phyloP scores from a whole-genome alignment of 202 grass and related monocot species.

The Schoenoplectus tabernaemontani region DNA sequence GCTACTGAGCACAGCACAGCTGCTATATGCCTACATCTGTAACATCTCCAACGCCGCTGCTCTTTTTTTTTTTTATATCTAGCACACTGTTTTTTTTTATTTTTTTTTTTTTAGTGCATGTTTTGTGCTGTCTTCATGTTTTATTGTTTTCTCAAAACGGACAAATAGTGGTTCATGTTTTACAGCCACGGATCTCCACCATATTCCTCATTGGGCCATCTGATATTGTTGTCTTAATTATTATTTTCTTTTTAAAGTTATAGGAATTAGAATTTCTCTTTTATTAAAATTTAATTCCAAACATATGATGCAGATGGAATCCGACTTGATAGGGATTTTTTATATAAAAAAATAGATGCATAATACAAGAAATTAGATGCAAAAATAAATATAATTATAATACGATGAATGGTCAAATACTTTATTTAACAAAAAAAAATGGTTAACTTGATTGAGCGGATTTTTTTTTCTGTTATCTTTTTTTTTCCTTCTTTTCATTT shows the following conservation, averaged over 20 bases:
- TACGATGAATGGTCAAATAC: background rate
- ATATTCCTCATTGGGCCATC: background rate
- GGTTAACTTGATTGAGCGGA: background rate
- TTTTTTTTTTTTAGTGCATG: constrained; percentile 9
- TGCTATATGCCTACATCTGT: constrained; percentile 7
- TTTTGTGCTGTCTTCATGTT: constrained; percentile 15
- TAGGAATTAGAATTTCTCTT: background rate
- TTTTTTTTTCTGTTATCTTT: background rate
- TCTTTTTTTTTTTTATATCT: background rate
- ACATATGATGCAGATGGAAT: background rate
- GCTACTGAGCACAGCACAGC: constrained; percentile 23
- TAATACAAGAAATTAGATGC: too few species aligned
- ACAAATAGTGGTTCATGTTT: constrained; percentile 14
- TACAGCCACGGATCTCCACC: background rate
- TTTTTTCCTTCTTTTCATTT: background rate
- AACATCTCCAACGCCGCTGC: background rate
- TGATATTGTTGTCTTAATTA: background rate
- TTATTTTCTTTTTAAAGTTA: background rate
- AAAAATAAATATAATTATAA: too few species aligned
- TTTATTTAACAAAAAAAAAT: background rate
- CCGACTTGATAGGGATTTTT: background rate
- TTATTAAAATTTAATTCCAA: constrained; percentile 3
- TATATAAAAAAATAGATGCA: too few species aligned
- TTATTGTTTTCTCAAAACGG: background rate
- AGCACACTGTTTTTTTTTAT: background rate